Evolutionary conservation across 1,284 basidiomycete genomes (phyloP).

Genomic region (Psilocybe mexicana): DNA sequence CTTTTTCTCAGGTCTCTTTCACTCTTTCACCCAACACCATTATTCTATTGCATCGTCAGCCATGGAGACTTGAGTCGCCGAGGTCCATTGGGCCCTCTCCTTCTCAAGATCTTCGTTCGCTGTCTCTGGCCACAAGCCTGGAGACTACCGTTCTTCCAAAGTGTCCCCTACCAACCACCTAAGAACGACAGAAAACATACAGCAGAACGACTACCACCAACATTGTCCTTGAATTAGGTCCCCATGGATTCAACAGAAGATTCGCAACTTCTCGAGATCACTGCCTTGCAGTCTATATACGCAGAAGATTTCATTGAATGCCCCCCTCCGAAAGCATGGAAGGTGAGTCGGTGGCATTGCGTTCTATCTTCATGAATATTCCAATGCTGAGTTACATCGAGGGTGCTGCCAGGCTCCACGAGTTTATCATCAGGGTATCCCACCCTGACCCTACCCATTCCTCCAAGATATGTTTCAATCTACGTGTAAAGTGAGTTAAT

Average conservation of each 20-base stretch:
- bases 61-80: conserved; percentile 74
- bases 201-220: conserved; percentile 16
- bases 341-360: conserved; percentile 43
- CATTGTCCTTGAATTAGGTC: conserved; percentile 27
- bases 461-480: conserved; percentile 58
- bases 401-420: conserved; percentile 67
- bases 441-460: conserved; percentile 60
- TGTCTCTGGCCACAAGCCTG: conserved; percentile 24
- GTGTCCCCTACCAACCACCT: conserved; percentile 8
- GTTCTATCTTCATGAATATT: background rate
- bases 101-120: conserved; percentile 42
- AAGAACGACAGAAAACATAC: background rate
- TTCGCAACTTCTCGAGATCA: conserved; percentile 73
- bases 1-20: conserved; percentile 14
- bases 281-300: conserved; percentile 76
- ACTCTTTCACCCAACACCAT: conserved; percentile 7
- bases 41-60: conserved; percentile 23
- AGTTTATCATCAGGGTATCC: conserved; percentile 70
- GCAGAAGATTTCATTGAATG: conserved; percentile 70
- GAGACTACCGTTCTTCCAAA: conserved; percentile 16
- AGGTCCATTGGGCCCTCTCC: conserved; percentile 69
- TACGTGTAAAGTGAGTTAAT: conserved; percentile 64
- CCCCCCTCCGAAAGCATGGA: conserved; percentile 78
- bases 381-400: conserved; percentile 27
- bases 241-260: conserved; percentile 72